These are phyloP conservation scores for Kwoniella newhampshirensis DNA, from an alignment of 768 basidiomycete species.

Conservation along the genomic window DNA sequence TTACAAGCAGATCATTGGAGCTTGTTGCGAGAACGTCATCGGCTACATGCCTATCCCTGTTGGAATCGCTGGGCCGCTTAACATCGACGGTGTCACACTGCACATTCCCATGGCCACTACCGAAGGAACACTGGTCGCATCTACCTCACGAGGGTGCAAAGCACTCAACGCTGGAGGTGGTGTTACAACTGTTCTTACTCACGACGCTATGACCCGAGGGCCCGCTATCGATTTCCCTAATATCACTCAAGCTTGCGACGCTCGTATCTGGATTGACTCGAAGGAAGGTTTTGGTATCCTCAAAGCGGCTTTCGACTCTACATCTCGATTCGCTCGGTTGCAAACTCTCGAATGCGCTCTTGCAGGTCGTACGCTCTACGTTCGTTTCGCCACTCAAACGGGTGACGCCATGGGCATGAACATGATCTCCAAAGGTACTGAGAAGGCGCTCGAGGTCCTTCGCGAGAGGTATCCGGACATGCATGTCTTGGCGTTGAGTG, in stretches of 20 bases:
- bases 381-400: conserved; percentile 89
- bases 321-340: conserved; percentile 86
- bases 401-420: conserved; percentile 99
- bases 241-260: conserved; percentile 73
- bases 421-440: conserved; percentile 98
- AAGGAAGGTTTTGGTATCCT: conserved; percentile 74
- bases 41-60: conserved; percentile 95
- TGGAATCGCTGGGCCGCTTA: conserved; percentile 93
- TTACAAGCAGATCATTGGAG: conserved; percentile 88
- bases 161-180: conserved; percentile 95
- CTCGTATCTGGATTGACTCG: conserved; percentile 82
- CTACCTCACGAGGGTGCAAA: conserved; percentile 95
- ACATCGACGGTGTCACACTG: conserved; percentile 75
- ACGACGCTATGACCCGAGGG: conserved; percentile 96
- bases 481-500: conserved; percentile 83
- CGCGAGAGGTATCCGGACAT: conserved; percentile 81
- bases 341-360: conserved; percentile 81
- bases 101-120: conserved; percentile 99
- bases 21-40: conserved; percentile 98
- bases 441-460: conserved; percentile 78
- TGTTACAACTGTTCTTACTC: conserved; percentile 84
- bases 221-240: conserved; percentile 96
- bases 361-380: conserved; percentile 88
- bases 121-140: conserved; percentile 98
- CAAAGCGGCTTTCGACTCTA: conserved; percentile 86